These are phyloP conservation scores for Dothiorella sarmentorum DNA, from an alignment of 2,329 filamentous ascomycete genomes.

Conservation along the genomic window DNA sequence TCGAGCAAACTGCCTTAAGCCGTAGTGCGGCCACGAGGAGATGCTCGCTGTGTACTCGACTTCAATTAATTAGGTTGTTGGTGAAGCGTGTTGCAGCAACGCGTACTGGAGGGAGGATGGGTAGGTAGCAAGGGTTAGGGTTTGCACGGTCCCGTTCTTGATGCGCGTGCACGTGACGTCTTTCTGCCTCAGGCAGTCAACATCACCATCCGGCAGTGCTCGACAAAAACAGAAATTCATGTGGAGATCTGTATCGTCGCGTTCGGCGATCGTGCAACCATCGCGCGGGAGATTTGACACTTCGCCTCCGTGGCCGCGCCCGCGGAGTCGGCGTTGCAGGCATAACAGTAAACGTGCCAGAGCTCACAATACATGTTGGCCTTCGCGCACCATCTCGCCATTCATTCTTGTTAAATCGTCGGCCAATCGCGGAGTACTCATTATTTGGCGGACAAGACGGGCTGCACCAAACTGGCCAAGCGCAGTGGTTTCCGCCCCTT, in stretches of 20 bases:
- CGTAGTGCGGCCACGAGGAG: too few species aligned
- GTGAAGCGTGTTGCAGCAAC: too few species aligned
- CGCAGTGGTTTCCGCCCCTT: slow-evolving; percentile 8
- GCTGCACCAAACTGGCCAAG: neutral
- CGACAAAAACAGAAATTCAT: slow-evolving; percentile 4
- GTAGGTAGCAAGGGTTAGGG: neutral
- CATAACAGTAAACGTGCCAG: neutral
- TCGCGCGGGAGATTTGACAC: slow-evolving; percentile 12
- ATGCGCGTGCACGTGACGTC: neutral
- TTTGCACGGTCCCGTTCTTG: too few species aligned
- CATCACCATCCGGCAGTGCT: neutral
- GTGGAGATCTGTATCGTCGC: slow-evolving; percentile 7
- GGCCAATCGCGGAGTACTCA: neutral
- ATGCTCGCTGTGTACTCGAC: too few species aligned
- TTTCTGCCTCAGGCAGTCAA: neutral
- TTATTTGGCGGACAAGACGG: neutral
- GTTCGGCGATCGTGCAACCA: slow-evolving; percentile 6
- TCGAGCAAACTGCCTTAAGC: neutral
- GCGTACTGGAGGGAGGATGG: too few species aligned
- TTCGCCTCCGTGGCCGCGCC: neutral
- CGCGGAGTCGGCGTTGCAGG: neutral
- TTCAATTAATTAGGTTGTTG: too few species aligned
- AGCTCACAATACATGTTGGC: neutral
- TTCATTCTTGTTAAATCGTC: neutral
- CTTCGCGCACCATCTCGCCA: neutral